These are phyloP conservation scores for Aspergillus affinis DNA, from an alignment of 495 filamentous ascomycete genomes.

Conservation along the genomic window DNA sequence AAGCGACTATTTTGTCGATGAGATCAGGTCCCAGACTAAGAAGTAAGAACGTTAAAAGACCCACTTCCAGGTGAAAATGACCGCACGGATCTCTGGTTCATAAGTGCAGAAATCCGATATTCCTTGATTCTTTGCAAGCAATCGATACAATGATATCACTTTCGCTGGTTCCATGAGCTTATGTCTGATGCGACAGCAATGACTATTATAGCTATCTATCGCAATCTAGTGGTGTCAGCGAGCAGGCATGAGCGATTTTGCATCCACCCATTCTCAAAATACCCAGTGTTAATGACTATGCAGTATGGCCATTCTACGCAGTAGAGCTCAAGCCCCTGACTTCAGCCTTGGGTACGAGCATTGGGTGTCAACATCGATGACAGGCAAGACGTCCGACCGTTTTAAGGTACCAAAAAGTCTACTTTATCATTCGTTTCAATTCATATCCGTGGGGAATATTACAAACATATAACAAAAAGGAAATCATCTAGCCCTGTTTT, in stretches of 20 bases:
- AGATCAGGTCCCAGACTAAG: no score
- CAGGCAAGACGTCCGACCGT: background rate
- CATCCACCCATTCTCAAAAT: no score
- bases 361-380: background rate
- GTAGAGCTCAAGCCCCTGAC: background rate
- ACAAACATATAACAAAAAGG: slow-evolving; percentile 4
- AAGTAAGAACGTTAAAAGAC: background rate
- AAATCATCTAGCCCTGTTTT: slow-evolving; percentile 1
- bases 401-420: background rate
- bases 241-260: no score
- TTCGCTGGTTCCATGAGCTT: no score
- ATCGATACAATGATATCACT: no score
- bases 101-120: no score
- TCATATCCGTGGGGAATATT: slow-evolving; percentile 1
- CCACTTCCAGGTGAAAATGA: background rate
- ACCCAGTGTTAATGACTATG: background rate
- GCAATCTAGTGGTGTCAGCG: no score
- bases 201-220: no score
- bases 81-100: background rate
- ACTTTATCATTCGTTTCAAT: background rate
- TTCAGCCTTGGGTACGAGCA: background rate
- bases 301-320: no score
- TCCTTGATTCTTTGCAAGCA: no score
- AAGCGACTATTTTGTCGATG: background rate
- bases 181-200: no score